Base-by-base conservation (phyloP, 768 basidiomycete genomes). In the Leucosporidium scottii region DNA sequence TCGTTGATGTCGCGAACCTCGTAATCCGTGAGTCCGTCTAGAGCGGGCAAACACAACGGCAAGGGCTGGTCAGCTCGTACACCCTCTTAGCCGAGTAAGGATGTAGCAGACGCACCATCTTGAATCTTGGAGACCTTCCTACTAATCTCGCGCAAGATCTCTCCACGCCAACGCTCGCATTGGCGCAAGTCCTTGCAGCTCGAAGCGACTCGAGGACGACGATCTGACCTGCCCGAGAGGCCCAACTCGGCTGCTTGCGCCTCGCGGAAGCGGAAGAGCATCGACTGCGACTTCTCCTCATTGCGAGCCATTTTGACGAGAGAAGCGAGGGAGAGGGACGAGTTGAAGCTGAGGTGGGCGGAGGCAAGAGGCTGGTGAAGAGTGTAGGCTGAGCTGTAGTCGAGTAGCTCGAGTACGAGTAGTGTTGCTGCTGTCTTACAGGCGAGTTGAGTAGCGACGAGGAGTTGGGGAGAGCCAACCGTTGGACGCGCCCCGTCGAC, bases 111-210 rank as follows among this genome's bases (percentile, higher is more conserved):
- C 89, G 68, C 39, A 93, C 92, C 80, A 75, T 99, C 94, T 78
- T 99, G 94, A 56, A 98, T 98, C 79, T 98, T 97, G 21, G 91
- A 92, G 30, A 98, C 94, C 78, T 99, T 98, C 68, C 94, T 78
- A 76, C 90, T 92, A 59, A 97, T 93, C 76, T 99, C 94, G 53
- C 92, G 82, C 64, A 99, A 77, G 25, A 97, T 91, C 79, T 98
- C 94, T 65, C 93, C 94, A 76, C 94, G 81, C 92, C 93, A 98
- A 64, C 92, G 82, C 78, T 99, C 94, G 74, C 91, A 93, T 58
- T 97, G 93, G 48, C 91, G 82, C 74, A 98, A 77, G 75, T 88
- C 93, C 79, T 93, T 93, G 77, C 92, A 93, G 18, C 86, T 84
- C 72, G 87, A 88, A 17, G 94, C 93, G 88, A 97, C 90, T 62